phyloP scores from a whole-genome alignment of 495 filamentous ascomycete genomes.

The Lasiosphaeriaceae sp. region DNA sequence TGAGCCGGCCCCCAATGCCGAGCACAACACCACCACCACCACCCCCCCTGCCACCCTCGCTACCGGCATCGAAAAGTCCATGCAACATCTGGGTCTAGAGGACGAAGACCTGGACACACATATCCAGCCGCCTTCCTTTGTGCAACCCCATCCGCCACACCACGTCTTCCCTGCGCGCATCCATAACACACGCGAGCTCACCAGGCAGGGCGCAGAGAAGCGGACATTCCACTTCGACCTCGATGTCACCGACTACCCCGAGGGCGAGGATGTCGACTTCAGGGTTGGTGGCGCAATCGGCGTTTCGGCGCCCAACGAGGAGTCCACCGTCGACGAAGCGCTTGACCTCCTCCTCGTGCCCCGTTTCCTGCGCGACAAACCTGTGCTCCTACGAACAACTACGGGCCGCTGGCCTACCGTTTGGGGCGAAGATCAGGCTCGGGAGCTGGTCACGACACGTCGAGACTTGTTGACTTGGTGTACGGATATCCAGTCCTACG shows the following conservation, averaged over 20 bases:
- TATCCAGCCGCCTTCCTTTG: constrained; percentile 77
- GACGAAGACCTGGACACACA: constrained; percentile 34
- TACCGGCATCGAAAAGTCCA: constrained; percentile 16
- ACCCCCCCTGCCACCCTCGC: not conserved
- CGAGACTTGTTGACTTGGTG: constrained; percentile 93
- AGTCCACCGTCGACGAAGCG: constrained; percentile 73
- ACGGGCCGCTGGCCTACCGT: constrained; percentile 93
- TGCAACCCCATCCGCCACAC: constrained; percentile 93
- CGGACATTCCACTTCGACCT: constrained; percentile 95
- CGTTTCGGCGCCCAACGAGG: constrained; percentile 81
- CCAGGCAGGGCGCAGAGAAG: constrained; percentile 88
- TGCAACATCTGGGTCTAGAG: constrained; percentile 33
- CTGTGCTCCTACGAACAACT: constrained; percentile 69
- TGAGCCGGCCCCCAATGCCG: constrained; percentile 32
- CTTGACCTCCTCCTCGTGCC: constrained; percentile 77
- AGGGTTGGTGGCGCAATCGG: constrained; percentile 96
- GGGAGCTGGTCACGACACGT: constrained; percentile 81
- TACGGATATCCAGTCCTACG: constrained; percentile 85
- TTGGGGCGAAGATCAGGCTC: constrained; percentile 86
- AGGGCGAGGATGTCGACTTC: constrained; percentile 83
- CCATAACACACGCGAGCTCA: constrained; percentile 78
- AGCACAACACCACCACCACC: constrained; percentile 10
- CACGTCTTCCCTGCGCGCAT: constrained; percentile 84
- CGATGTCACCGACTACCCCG: constrained; percentile 92
- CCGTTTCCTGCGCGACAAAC: constrained; percentile 73